A percentile compares a stretch with the other conserved stretches of the same genome.
Conservation (phyloP, 2,329 filamentous ascomycete genomes). For the Fusarium udum region DNA sequence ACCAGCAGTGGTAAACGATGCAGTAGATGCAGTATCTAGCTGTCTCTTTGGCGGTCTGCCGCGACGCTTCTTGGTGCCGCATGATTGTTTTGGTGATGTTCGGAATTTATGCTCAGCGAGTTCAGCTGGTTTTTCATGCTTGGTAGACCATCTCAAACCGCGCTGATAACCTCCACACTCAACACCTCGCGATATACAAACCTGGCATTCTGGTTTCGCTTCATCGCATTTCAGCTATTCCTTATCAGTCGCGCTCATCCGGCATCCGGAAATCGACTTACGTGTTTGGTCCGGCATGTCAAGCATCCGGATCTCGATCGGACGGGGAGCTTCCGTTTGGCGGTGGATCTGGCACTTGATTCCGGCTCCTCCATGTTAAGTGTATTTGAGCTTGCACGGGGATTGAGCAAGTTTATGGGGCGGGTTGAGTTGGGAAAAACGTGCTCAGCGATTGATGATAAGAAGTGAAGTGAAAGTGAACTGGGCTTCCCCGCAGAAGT, state of each 20-base stretch:
- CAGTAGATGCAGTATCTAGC: neutral
- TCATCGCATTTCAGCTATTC: conserved; percentile 43
- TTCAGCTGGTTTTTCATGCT: conserved; percentile 29
- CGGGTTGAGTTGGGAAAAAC: neutral
- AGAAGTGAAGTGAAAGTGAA: neutral
- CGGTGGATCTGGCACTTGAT: neutral
- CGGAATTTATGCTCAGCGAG: conserved; percentile 17
- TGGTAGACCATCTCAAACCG: conserved; percentile 36
- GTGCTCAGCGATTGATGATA: conserved; percentile 7
- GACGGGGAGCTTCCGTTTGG: conserved; percentile 17
- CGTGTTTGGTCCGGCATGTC: conserved; percentile 32
- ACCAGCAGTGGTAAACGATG: neutral
- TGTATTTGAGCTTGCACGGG: too few relatives aligned
- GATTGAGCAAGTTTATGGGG: neutral
- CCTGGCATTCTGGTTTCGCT: conserved; percentile 32
- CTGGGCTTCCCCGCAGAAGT: conserved; percentile 30
- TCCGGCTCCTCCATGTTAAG: neutral
- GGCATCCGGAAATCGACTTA: neutral
- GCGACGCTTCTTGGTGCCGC: conserved; percentile 9
- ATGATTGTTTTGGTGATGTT: neutral
- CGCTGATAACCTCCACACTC: conserved; percentile 38
- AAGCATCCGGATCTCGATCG: conserved; percentile 30
- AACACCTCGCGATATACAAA: conserved; percentile 36
- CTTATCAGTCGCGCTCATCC: neutral
- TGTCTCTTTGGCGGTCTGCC: conserved; percentile 21